Percentiles rank a stretch among this genome's conserved stretches.
Evolutionary conservation across 257 asterid genomes (phyloP).

Genomic region (Capsicum baccatum): DNA sequence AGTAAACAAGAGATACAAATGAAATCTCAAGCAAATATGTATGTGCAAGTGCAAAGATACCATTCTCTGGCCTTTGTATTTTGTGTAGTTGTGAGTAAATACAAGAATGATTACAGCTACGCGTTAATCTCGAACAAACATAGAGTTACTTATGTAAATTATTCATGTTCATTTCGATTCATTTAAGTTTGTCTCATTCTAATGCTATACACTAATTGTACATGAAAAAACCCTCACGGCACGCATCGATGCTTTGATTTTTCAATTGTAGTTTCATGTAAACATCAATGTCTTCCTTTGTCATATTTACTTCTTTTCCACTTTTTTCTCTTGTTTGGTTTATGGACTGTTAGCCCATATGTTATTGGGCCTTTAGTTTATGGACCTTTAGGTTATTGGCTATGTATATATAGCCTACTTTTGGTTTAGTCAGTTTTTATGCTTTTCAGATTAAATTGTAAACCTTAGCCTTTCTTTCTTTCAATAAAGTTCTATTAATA

Average conservation of each 20-base stretch:
- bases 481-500: no score
- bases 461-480: no score
- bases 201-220: background rate
- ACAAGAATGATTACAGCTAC: background rate
- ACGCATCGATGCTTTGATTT: background rate
- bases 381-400: no score
- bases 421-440: no score
- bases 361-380: no score
- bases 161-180: background rate
- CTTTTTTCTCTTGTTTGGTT: background rate
- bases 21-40: background rate
- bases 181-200: background rate
- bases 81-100: no score
- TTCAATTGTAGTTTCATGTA: constrained; percentile 1
- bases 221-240: background rate
- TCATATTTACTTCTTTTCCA: background rate
- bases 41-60: background rate
- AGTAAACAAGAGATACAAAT: background rate
- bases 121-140: background rate
- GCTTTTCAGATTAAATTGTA: no score
- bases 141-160: background rate
- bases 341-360: no score
- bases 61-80: background rate
- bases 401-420: no score
- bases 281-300: background rate